phyloP scores from a whole-genome alignment of 106 monocot species.

The Dactylorhiza incarnata region DNA sequence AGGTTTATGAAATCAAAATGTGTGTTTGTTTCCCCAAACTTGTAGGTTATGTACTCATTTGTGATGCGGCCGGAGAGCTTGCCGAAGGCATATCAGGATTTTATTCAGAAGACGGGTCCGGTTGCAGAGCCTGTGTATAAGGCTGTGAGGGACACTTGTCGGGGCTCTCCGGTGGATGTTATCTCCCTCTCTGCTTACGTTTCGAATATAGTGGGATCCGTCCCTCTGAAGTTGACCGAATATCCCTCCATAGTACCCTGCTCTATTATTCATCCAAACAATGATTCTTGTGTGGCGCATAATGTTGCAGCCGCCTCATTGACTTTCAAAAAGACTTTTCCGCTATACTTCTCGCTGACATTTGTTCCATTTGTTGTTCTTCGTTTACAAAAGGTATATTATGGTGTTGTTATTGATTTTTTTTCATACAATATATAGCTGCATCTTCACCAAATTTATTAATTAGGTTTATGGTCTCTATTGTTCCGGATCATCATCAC shows the following conservation, averaged over 20 bases:
- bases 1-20: neutral
- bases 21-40: neutral
- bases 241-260: constrained; percentile 83
- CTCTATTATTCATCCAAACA: constrained; percentile 84
- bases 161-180: constrained; percentile 72
- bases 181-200: constrained; percentile 61
- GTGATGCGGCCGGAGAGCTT: constrained; percentile 96
- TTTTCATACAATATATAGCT: neutral
- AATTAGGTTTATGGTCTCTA: neutral
- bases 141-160: constrained; percentile 85
- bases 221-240: constrained; percentile 37
- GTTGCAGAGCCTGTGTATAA: constrained; percentile 87
- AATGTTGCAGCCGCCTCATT: constrained; percentile 53
- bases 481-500: neutral
- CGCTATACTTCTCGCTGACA: constrained; percentile 96
- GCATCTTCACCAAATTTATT: too few species aligned
- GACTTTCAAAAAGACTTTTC: constrained; percentile 94
- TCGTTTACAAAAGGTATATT: constrained; percentile 85
- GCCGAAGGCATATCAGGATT: constrained; percentile 96
- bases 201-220: constrained; percentile 39
- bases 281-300: constrained; percentile 62
- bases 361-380: constrained; percentile 97
- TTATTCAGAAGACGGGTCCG: constrained; percentile 97
- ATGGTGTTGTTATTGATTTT: neutral
- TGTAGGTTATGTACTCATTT: constrained; percentile 98